Evolutionary conservation across 306 rosid species (phyloP), one percentile per base, ranked within the genome.

Genomic region (Prunus campanulata): DNA sequence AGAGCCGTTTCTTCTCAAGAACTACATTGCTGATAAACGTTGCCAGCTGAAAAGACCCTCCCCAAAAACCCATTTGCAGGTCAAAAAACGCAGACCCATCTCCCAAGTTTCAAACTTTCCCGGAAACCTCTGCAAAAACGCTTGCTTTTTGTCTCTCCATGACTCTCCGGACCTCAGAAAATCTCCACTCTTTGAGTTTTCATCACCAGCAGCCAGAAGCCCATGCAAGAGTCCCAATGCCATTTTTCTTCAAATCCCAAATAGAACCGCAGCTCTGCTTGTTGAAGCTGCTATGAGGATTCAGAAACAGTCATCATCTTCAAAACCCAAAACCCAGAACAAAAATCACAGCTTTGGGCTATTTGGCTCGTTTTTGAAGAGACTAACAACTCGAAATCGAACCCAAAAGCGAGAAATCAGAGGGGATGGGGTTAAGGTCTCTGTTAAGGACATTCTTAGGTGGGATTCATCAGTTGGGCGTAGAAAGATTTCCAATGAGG

Each of bases 221-320:
- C 91, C 94, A 10, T 72, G 81, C 51, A 69, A 74, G 14, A 83
- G 85, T 39, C 86, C 96, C 44, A 90, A 87, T 74, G 75, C 86
- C 22, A 86, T 89, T 27, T 91, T 91, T 77, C 95, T 89, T 24
- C 94, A 89, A 12, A 83, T 93, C 35, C 98, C 98, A 0, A 80
- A 96, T 0, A 76, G 83, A 82, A 96, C 97, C 0, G 93, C 99
- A 0, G 76, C 93, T 32, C 68, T 92, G 46, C 96, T 96, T 42
- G 91, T 92, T 1, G 97, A 96, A 73, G 97, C 99, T 4, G 91
- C 99, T 18, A 70, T 90, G 42, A 84, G 88, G 83, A 92, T 92
- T 77, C 97, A 92, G 71, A 90, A 89, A 66, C 87, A 91, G 56
- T 74, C 89, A 6, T 78, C 85, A 0, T 19, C 83, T 32, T 19